Evolutionary conservation across 2,329 filamentous ascomycete species (phyloP), one percentile per base, ranked within the genome.

Genomic region (Paecilomyces formosus): DNA sequence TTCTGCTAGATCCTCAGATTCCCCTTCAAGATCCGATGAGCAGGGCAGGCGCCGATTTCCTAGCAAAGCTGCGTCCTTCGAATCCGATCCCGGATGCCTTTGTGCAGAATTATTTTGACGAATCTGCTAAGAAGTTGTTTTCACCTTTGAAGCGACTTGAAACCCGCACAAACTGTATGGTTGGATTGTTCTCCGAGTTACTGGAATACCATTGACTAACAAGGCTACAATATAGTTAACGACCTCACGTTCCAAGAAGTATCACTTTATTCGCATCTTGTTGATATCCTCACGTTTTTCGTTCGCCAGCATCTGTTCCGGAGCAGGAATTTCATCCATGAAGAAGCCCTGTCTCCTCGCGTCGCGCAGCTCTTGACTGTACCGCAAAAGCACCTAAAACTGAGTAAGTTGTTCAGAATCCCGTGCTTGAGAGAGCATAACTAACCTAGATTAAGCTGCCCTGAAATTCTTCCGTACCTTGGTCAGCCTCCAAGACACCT

Each of bases 261-360:
- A 26, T 90, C 90, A n/a, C 82, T 97, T 62, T 96, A 92, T 73
- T 88, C 87, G 21, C 94, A 97, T 71, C 80, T 99, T 55, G 88
- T 97, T 57, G 94, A 99, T 70, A 90, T 97, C 28, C 82, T 97
- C 55, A 92, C 89, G 71, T 97, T 95, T 77, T 97, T 97, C 72
- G 87, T 97, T 63, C 87, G 92, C 49, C 90, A 95, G 69, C 93
- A 97, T 74, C 84, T 88, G 49, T 87, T 90, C 67, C 86, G 91
- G 65, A 92, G 88, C 78, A 94, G 95, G 73, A 89, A 87, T 68
- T 96, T 97, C 69, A 88, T 97, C 26, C 80, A 96, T 62, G 85
- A 85, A 11, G 85, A 97, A 73, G 87, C 88, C 58, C 80, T 97
- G 52, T 86, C 89, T 7, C 83, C 86, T 61, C 85, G 92, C 49